phyloP scores from a whole-genome alignment of 1,139 yeast genomes.

The Geotrichum phurueaensis region DNA sequence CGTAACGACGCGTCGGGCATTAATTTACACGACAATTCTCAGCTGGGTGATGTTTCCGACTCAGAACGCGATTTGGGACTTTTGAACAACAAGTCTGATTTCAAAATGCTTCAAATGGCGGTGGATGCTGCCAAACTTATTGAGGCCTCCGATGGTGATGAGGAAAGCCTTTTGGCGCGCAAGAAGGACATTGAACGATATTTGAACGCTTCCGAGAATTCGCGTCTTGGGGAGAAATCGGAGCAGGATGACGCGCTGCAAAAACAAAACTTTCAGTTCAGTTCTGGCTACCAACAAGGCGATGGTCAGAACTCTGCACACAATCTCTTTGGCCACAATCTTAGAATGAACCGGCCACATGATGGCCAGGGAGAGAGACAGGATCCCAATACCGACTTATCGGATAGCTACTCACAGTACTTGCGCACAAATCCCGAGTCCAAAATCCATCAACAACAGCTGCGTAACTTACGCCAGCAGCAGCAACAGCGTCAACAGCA shows the following conservation, averaged over 20 bases:
- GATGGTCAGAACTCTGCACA: conserved; percentile 4
- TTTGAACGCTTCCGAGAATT: background rate
- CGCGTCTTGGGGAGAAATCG: conserved; percentile 1
- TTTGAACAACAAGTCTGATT: conserved; percentile 12
- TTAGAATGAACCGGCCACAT: background rate
- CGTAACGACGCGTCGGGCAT: conserved; percentile 14
- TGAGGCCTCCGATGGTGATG: conserved; percentile 10
- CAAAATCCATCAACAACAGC: conserved; percentile 2
- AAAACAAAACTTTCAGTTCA: background rate
- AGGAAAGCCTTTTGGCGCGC: background rate
- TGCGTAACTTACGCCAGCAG: conserved; percentile 4
- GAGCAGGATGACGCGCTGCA: background rate
- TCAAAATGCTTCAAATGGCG: conserved; percentile 17
- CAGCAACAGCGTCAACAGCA: conserved; percentile 12
- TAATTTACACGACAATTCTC: background rate
- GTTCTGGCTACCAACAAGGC: conserved; percentile 1
- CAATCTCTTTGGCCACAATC: conserved; percentile 2
- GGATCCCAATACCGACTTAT: conserved; percentile 1
- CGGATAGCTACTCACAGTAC: conserved; percentile 11
- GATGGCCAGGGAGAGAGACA: background rate
- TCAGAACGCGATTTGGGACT: background rate
- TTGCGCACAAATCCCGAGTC: conserved; percentile 10
- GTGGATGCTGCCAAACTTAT: conserved; percentile 14
- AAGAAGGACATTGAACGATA: background rate
- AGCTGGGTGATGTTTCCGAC: conserved; percentile 5